Base-by-base conservation (phyloP, 257 asterid genomes). In the Nicotiana tomentosiformis region DNA sequence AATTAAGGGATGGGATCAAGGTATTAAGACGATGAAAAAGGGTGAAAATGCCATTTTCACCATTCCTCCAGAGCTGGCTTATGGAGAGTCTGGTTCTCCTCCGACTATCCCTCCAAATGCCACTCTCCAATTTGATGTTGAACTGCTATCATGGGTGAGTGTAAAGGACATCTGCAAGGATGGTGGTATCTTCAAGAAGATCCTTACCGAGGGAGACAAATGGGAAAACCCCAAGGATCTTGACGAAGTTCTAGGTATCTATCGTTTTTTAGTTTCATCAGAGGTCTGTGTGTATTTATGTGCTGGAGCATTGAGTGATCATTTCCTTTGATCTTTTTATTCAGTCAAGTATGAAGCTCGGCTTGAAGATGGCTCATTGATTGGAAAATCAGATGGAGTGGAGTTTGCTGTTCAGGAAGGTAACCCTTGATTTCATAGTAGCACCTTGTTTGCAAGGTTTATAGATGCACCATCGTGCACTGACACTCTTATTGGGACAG, bases 221-320 rank as follows among this genome's bases (percentile, higher is more conserved):
- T 91, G 91, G 92, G 91, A 90, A 88, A 90, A 90, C 69, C 95
- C 95, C n/a, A 91, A 90, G 85, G 95, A 91, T 74, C 85, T 70
- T 43, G 95, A 91, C 77, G 91, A 91, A 85, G 95, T 91, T 17
- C 77, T 81, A 11, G 94, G 94, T 91, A 68, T 56, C 80, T 32
- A 5, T 69, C 37, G 11, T 66, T 39, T 32, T n/a, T 26, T 66
- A 46, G 1, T 66, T 9, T 15, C 30, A 43, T 20, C 18, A 43
- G 62, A 17, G 23, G 62, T 16, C 10, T 57, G 62, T 20, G 10
- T 39, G 35, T 39, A n/a, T 70, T 70, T 39, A 39, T 70, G 20
- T 70, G 51, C 29, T 57, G 32, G 7, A 30, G 9, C 29, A 53
- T 12, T 53, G 58, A 53, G 33, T 10, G 17, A 10, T 10, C 23